Conservation (phyloP, 2,329 filamentous ascomycete genomes). For the Penicillium sp. region DNA sequence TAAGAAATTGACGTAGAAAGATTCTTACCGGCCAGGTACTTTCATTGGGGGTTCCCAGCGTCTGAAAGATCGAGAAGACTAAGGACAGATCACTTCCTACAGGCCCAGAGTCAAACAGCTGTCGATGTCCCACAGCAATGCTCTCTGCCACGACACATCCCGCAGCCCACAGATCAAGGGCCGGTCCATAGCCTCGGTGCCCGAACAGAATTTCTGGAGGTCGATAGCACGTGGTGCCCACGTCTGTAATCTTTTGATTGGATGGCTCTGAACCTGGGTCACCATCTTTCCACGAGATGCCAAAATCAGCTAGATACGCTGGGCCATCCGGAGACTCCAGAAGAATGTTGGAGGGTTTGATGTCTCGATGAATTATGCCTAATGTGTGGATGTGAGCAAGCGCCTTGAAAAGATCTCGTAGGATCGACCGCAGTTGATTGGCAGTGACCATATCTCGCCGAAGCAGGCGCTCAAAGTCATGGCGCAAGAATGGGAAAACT, state of each 20-base stretch:
- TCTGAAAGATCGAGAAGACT: constrained; percentile 88
- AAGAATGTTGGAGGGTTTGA: constrained; percentile 88
- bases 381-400: constrained; percentile 64
- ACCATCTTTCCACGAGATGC: constrained; percentile 73
- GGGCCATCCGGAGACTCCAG: constrained; percentile 62
- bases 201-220: constrained; percentile 89
- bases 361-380: constrained; percentile 83
- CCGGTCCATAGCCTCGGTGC: constrained; percentile 61
- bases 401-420: constrained; percentile 65
- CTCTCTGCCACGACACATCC: constrained; percentile 80
- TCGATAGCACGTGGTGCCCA: constrained; percentile 87
- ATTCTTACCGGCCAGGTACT: constrained; percentile 68
- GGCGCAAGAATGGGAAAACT: constrained; percentile 75
- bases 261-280: constrained; percentile 55
- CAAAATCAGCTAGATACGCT: constrained; percentile 82
- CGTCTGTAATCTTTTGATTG: constrained; percentile 74
- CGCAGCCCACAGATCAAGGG: constrained; percentile 82
- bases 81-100: constrained; percentile 87
- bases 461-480: constrained; percentile 66
- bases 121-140: constrained; percentile 49
- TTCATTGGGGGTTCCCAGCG: constrained; percentile 76
- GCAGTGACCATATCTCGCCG: constrained; percentile 40
- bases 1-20: constrained; percentile 2
- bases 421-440: constrained; percentile 43
- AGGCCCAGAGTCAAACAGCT: constrained; percentile 81